Evolutionary conservation across 2,329 filamentous ascomycete genomes (phyloP).

Genomic region (Microdochium bolleyi): DNA sequence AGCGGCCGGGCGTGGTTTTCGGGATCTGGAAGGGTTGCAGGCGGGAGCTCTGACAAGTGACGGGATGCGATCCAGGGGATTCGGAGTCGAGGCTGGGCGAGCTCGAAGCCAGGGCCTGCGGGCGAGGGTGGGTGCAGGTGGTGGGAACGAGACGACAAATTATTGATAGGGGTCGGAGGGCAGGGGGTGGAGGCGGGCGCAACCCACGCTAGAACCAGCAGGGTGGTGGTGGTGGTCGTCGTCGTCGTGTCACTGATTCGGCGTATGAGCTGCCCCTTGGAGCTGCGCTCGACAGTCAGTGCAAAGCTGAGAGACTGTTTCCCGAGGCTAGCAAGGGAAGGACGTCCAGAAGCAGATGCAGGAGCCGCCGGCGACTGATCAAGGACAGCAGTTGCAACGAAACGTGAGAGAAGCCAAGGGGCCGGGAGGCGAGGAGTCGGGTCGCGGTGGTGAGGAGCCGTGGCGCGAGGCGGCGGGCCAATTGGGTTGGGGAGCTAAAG

Average conservation of each 20-base stretch:
- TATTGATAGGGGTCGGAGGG: neutral
- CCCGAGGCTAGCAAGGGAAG: too few species aligned
- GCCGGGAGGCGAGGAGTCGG: neutral
- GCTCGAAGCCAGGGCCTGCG: neutral
- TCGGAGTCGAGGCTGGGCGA: neutral
- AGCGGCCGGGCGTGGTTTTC: neutral
- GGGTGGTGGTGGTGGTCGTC: too few species aligned
- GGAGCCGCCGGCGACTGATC: too few species aligned
- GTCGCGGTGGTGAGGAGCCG: neutral
- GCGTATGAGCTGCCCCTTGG: too few species aligned
- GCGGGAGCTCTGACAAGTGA: neutral
- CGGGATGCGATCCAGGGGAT: neutral
- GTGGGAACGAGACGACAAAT: neutral
- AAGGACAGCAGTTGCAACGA: too few species aligned
- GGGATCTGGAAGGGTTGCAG: neutral
- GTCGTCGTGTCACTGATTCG: too few species aligned
- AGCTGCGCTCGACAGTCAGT: too few species aligned
- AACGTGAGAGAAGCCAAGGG: neutral
- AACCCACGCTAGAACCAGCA: neutral
- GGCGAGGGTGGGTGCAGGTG: neutral
- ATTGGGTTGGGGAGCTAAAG: neutral
- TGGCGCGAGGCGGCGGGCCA: neutral
- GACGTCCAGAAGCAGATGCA: too few species aligned
- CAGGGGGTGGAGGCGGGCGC: neutral
- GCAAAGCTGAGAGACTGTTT: too few species aligned